Conservation (phyloP, 768 basidiomycete genomes). For the Trametes maxima region DNA sequence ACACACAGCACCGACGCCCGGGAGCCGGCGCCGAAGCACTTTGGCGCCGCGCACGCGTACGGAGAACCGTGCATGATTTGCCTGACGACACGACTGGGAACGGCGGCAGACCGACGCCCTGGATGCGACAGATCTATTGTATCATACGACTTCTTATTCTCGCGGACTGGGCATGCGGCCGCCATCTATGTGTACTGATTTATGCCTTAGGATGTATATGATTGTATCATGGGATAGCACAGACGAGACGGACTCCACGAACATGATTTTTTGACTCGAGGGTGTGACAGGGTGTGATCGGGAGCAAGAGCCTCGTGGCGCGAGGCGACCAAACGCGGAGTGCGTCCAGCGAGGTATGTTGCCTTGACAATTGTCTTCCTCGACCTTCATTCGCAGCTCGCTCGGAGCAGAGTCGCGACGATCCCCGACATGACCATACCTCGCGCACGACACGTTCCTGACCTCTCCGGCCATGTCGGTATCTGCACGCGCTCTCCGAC, state of each 20-base stretch:
- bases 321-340: not conserved
- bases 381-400: not conserved
- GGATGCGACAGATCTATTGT: constrained; percentile 5
- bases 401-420: constrained; percentile 7
- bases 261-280: not conserved
- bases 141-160: constrained; percentile 1
- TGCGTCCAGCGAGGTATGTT: constrained; percentile 2
- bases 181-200: constrained; percentile 2
- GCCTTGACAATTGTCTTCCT: constrained; percentile 16
- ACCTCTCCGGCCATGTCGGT: constrained; percentile 16
- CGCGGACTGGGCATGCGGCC: constrained; percentile 4
- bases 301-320: constrained; percentile 4
- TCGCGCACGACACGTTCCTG: constrained; percentile 8
- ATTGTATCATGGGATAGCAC: not conserved
- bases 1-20: constrained; percentile 32
- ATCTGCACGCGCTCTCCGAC: not conserved
- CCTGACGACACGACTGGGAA: constrained; percentile 2
- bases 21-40: constrained; percentile 18
- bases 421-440: constrained; percentile 21
- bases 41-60: constrained; percentile 8
- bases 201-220: constrained; percentile 9
- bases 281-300: constrained; percentile 1
- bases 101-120: not conserved
- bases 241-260: not conserved
- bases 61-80: not conserved